Percentiles rank a stretch among this genome's conserved stretches.
Conservation (phyloP, 202 grass and related monocot genomes). For the Zoysia matrella region DNA sequence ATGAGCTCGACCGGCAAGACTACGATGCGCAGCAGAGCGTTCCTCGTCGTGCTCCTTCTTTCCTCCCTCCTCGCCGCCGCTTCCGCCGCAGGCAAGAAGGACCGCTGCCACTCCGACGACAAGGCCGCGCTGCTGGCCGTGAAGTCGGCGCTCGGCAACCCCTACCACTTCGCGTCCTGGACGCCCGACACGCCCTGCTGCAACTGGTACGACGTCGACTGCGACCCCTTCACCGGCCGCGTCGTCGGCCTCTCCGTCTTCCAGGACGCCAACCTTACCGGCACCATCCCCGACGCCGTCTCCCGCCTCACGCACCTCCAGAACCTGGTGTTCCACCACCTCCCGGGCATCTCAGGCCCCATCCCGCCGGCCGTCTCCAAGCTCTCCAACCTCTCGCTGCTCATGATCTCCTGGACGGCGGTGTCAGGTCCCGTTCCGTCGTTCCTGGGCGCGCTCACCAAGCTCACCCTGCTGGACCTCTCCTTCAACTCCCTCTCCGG, state of each 20-base stretch:
- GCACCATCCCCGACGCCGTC: slow-evolving; percentile 60
- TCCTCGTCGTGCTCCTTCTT: background rate
- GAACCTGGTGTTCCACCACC: slow-evolving; percentile 44
- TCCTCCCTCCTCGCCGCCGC: background rate
- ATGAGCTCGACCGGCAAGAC: too few relatives aligned
- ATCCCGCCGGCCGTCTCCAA: slow-evolving; percentile 50
- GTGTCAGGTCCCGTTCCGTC: slow-evolving; percentile 55
- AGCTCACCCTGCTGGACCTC: slow-evolving; percentile 57
- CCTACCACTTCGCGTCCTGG: slow-evolving; percentile 63
- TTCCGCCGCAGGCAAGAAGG: background rate
- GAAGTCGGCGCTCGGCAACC: slow-evolving; percentile 45
- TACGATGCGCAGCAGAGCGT: too few relatives aligned
- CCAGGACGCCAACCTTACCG: slow-evolving; percentile 49
- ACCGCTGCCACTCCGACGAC: slow-evolving; percentile 20
- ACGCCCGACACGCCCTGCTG: slow-evolving; percentile 54
- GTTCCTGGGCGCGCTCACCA: slow-evolving; percentile 37
- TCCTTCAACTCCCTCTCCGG: slow-evolving; percentile 70
- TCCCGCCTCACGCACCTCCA: slow-evolving; percentile 49
- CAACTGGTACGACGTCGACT: slow-evolving; percentile 67
- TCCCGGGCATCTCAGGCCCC: slow-evolving; percentile 41
- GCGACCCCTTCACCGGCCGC: slow-evolving; percentile 52
- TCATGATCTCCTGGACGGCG: slow-evolving; percentile 60
- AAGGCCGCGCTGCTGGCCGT: slow-evolving; percentile 43
- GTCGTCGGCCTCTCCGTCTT: slow-evolving; percentile 49
- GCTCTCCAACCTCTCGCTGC: slow-evolving; percentile 42